A percentile compares a stretch with the other conserved stretches of the same genome.
Conservation (phyloP, 257 asterid genomes). For the Apocynum venetum region DNA sequence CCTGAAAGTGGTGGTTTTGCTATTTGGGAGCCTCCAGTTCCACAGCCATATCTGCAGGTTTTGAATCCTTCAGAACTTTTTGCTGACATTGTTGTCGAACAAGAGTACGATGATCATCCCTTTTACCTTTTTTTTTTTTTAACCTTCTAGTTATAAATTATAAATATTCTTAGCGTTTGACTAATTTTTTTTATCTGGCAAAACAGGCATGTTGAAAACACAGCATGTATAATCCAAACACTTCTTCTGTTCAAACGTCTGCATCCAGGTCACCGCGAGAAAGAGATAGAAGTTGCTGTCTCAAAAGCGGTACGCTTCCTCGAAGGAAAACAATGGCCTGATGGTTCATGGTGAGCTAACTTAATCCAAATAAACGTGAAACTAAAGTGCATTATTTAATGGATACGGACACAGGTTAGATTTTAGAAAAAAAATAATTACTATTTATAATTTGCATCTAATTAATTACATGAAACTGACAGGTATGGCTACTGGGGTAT, state of each 20-base stretch:
- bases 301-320: slow-evolving; percentile 42
- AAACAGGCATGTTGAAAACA: slow-evolving; percentile 61
- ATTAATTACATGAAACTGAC: background rate
- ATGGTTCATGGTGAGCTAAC: slow-evolving; percentile 66
- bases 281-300: slow-evolving; percentile 56
- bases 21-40: slow-evolving; percentile 37
- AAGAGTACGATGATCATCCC: slow-evolving; percentile 45
- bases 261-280: slow-evolving; percentile 62
- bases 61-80: slow-evolving; percentile 80
- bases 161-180: background rate
- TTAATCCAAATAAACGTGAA: background rate
- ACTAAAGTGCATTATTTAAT: too few relatives aligned
- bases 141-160: background rate
- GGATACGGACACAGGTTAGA: too few relatives aligned
- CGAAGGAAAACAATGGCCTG: slow-evolving; percentile 52
- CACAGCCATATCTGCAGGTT: slow-evolving; percentile 60
- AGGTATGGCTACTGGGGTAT: slow-evolving; percentile 89
- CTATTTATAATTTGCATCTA: background rate
- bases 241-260: slow-evolving; percentile 50
- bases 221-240: slow-evolving; percentile 48
- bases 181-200: background rate
- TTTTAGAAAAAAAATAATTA: too few relatives aligned
- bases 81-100: slow-evolving; percentile 71
- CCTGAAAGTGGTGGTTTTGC: slow-evolving; percentile 36
- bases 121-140: background rate